Evolutionary conservation across 2,329 filamentous ascomycete genomes (phyloP), one percentile per base, ranked within the genome.

Genomic region (Pseudocercospora ulei): DNA sequence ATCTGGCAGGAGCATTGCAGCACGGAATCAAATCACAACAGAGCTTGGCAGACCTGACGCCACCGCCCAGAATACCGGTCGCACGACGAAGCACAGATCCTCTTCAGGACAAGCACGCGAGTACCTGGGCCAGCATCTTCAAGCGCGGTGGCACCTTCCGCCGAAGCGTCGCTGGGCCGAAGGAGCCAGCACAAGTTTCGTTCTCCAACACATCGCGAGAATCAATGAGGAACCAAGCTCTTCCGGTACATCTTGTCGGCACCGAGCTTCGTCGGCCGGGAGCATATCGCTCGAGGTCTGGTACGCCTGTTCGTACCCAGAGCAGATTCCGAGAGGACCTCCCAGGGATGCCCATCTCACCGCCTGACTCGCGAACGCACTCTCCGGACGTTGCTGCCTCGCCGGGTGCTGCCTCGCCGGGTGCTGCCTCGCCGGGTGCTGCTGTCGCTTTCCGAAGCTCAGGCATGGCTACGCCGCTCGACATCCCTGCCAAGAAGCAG

Each of bases 271-370:
- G 56, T 12, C 39, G 48, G 23, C 50, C 55, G 25, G 56, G 50
- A 36, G 59, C 55, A 34, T 60, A 65, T 20, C 66, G 69, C 41
- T 62, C 67, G 39, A 65, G 65, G 29, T 70, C 71, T 12, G 69
- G 67, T 24, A 67, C 78, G 4, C 80, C 85, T 4, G 80, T 82
- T 54, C 76, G 87, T 39, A 90, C 85, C 3, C 79, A 83, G 62
- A 95, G 87, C 23, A 87, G 84, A 39, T 96, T 96, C 65, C 75
- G 82, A 33, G 88, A 96, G 64, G 86, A 95, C 55, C 70, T 95
- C 7, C 87, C 86, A 3, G 88, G 95, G 56, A 72, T 85, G 35
- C 82, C 84, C 1, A 62, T 87, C 7, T 90, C 86, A n/a, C 84
- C 85, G 6, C 83, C 86, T 5, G 80, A 84, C 46, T 92, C 86